Base-by-base conservation (phyloP, 129 eudicot species). In the Saussurea involucrata region DNA sequence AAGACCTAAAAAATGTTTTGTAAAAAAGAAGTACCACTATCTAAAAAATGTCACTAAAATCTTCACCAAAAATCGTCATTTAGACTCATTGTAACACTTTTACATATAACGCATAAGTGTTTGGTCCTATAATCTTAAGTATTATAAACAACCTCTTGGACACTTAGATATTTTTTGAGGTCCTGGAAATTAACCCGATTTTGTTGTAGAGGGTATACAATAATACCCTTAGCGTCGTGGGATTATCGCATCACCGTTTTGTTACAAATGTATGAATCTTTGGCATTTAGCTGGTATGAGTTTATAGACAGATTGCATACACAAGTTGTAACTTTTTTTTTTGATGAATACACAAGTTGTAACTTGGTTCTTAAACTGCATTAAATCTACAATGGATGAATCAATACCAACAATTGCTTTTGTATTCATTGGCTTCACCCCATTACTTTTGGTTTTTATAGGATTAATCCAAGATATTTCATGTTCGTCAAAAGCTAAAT, bases 371-470 rank as follows among this genome's bases (percentile, higher is more conserved):
- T 69, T 72, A 80, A 83, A 83, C 75, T 76, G 69, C 34, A 44
- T 76, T 49, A 46, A 79, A 79, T 79, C 72, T 46, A 71, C 87
- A 83, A 64, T 71, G 69, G 82, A 85, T 64, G 40, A 63, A 74
- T 78, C 34, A 29, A 69, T 53, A 6, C 40, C 4, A 32, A 75
- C 63, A 78, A 58, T 67, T 70, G 34, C 55, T 37, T 64, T 32
- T 60, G 77, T 77, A 18, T 24, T 17, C 57, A 68, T 57, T 31
- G 25, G 34, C 13, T 18, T 25, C 58, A 27, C 34, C 58, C 60
- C 60, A 53, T 53, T 53, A 53, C 60, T n/a, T 46, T 9, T 22
- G 36, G 57, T 67, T 24, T 24, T 68, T 22, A 8, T 57, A 36
- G 42, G 44, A 6, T 25, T 8, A 21, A n/a, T 72, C 27, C 37